These are phyloP conservation scores for Bryoglossum gracile DNA, from an alignment of 495 filamentous ascomycete species.

Conservation along the genomic window DNA sequence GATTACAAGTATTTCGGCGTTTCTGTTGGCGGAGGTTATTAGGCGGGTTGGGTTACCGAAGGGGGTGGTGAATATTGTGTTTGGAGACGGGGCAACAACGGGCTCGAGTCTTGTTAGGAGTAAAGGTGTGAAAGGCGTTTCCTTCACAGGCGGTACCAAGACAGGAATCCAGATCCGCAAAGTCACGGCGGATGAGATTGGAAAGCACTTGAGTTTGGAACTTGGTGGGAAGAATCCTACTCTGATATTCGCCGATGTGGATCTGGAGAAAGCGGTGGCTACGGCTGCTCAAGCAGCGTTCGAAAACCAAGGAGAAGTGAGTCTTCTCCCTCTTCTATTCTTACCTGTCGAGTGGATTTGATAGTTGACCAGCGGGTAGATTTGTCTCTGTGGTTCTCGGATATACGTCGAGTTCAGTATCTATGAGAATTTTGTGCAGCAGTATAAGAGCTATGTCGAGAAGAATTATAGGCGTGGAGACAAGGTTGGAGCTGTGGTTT, in stretches of 20 bases:
- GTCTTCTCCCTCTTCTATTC: background rate
- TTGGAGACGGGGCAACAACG: background rate
- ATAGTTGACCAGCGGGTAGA: background rate
- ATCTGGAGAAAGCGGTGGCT: constrained; percentile 45
- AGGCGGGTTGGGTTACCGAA: constrained; percentile 1
- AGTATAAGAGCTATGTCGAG: background rate
- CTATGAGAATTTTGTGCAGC: background rate
- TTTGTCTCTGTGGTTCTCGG: constrained; percentile 2
- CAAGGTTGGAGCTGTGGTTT: constrained; percentile 5
- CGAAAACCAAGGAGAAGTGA: constrained; percentile 32
- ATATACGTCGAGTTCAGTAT: constrained; percentile 3
- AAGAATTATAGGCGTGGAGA: background rate
- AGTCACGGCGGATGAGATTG: constrained; percentile 37
- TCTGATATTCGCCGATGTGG: constrained; percentile 43
- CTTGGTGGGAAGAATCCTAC: constrained; percentile 54
- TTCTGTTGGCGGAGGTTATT: constrained; percentile 3
- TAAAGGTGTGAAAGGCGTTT: constrained; percentile 47
- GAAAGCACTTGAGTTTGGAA: constrained; percentile 48
- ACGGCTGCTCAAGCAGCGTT: constrained; percentile 34
- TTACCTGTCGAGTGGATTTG: too few relatives aligned
- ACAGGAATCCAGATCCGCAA: constrained; percentile 29
- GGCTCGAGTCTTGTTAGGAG: constrained; percentile 37
- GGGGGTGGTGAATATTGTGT: constrained; percentile 6
- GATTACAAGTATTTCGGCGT: constrained; percentile 4
- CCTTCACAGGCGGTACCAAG: constrained; percentile 47